Base-by-base conservation (phyloP, 352 stramenopile species). In the Globisporangium mamillatum region DNA sequence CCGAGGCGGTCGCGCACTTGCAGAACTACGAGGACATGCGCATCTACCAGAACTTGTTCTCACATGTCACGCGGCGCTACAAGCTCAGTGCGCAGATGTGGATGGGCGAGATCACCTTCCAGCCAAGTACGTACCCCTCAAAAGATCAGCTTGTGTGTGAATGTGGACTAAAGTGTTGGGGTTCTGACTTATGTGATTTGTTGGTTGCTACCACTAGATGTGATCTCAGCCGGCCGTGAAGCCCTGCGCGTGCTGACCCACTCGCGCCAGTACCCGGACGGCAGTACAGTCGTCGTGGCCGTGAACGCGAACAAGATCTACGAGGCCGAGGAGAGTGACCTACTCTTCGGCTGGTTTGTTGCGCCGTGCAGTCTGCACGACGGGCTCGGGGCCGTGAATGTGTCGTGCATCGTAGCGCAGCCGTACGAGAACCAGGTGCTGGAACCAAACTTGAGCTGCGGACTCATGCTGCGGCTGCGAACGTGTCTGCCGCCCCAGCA, bases 311-410 rank as follows among this genome's bases (percentile, higher is more conserved):
- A 55, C 18, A 63, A 71, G 27, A 58, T 70, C 8, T 70, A 73
- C 34, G 69, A 80, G 9, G 60, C 54, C 0, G 69, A 67, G 34
- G 76, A 81, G 56, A 63, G 32, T 24, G 71, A 75, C n/a, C 55
- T 91, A 20, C 64, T 88, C 24, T 89, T 91, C 52, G 81, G 79
- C 20, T 91, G 80, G 80, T 82, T 89, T 44, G 60, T 91, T 16
- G 75, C 77, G 4, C 80, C 80, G 4, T 79, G 78, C 53, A 69
- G 58, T 25, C 64, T 74, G n/a, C 69, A 75, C 48, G 72, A 78
- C 20, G 73, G 75, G 0, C 48, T 72, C 12, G 73, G 63, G 3
- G 67, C 72, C 0, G 72, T 89, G 25, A 89, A 79, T 48, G 79
- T 87, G 18, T 88, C 82, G n/a, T 88, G 81, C 52, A 84, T 89